A percentile compares a stretch with the other conserved stretches of the same genome.
Evolutionary conservation across 176 grass and related monocot species (phyloP).

Genomic region (Oryza rufipogon): DNA sequence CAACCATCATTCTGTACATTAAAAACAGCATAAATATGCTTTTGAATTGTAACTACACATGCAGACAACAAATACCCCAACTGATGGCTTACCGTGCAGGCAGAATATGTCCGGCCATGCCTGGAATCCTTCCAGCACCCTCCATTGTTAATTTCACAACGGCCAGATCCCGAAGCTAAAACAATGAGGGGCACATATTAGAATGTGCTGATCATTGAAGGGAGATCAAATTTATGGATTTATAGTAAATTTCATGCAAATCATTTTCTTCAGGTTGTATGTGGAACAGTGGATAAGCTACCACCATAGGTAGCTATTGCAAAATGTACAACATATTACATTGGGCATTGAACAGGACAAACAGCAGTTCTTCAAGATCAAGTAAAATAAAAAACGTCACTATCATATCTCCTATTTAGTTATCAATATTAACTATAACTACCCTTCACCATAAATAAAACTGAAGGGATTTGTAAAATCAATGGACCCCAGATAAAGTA

Average conservation of each 20-base stretch:
- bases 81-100: constrained; percentile 69
- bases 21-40: not conserved
- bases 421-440: not conserved
- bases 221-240: not conserved
- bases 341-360: not conserved
- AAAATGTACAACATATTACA: not conserved
- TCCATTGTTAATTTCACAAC: constrained; percentile 93
- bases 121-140: constrained; percentile 91
- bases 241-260: not conserved
- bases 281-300: not conserved
- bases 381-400: not conserved
- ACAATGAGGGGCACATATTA: not conserved
- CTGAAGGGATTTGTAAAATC: not conserved
- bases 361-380: not conserved
- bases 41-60: constrained; percentile 3
- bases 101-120: constrained; percentile 66
- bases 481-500: not conserved
- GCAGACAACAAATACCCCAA: not conserved
- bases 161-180: constrained; percentile 82
- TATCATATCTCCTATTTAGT: not conserved
- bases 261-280: not conserved
- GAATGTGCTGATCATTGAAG: not conserved
- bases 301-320: not conserved
- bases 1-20: constrained; percentile 79
- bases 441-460: no score